Percentiles rank a stretch among this genome's conserved stretches.
These are phyloP conservation scores for Astragalus membranaceus DNA, from an alignment of 306 rosid genomes.

Conservation along the genomic window DNA sequence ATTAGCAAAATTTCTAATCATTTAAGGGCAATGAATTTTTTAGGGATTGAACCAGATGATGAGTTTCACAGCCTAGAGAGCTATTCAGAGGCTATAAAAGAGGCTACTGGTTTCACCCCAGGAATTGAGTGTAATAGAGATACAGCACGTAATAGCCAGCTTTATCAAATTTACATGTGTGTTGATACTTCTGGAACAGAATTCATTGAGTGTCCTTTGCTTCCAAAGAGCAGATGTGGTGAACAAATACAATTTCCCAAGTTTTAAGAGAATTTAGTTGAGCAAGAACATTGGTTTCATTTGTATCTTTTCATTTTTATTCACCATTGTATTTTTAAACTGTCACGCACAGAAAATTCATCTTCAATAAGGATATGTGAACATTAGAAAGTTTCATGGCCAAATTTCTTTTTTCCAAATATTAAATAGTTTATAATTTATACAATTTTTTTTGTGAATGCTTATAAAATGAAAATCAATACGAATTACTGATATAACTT, in stretches of 20 bases:
- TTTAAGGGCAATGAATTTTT: slow-evolving; percentile 3
- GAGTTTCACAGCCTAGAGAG: slow-evolving; percentile 39
- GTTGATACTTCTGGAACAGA: slow-evolving; percentile 51
- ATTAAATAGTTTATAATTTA: no score
- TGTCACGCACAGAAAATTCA: neutral
- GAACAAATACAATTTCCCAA: slow-evolving; percentile 45
- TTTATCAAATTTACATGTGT: slow-evolving; percentile 61
- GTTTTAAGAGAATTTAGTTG: slow-evolving; percentile 16
- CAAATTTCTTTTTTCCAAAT: no score
- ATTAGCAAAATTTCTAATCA: neutral
- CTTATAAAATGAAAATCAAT: no score
- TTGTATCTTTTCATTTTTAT: neutral
- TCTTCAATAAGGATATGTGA: neutral
- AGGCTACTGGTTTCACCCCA: slow-evolving; percentile 39
- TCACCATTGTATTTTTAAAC: neutral
- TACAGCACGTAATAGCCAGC: slow-evolving; percentile 33
- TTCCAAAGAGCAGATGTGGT: slow-evolving; percentile 41
- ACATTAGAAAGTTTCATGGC: no score
- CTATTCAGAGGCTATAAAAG: slow-evolving; percentile 42
- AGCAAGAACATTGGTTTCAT: neutral
- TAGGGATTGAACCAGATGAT: slow-evolving; percentile 64
- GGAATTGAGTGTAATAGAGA: slow-evolving; percentile 59
- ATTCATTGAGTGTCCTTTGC: slow-evolving; percentile 50
- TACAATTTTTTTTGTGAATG: no score
- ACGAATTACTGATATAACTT: neutral